Evolutionary conservation across 2,329 filamentous ascomycete genomes (phyloP).

Genomic region (Chaetomium strumarium): DNA sequence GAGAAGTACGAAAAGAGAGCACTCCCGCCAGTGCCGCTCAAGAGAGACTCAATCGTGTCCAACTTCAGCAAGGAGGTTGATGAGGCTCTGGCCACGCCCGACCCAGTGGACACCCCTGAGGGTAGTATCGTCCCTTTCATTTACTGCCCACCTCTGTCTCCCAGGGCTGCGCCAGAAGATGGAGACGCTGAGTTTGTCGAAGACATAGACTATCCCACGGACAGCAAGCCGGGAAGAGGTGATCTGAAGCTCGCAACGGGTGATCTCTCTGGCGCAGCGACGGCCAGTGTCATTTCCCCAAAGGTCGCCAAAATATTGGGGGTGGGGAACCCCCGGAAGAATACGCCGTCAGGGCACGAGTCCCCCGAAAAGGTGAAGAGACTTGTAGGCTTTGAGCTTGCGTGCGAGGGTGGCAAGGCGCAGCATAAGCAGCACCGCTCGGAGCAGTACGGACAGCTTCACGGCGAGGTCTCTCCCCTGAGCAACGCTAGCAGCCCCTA

Average conservation of each 20-base stretch:
- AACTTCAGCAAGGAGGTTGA: constrained; percentile 22
- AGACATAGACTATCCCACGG: constrained; percentile 3
- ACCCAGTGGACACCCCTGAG: background rate
- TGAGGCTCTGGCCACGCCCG: constrained; percentile 17
- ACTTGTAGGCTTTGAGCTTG: constrained; percentile 37
- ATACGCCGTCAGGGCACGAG: constrained; percentile 25
- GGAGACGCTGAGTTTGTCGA: constrained; percentile 10
- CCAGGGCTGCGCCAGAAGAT: constrained; percentile 3
- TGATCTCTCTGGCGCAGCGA: constrained; percentile 17
- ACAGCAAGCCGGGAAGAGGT: background rate
- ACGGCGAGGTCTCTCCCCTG: constrained; percentile 17
- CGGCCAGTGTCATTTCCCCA: constrained; percentile 18
- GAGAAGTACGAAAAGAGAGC: constrained; percentile 25
- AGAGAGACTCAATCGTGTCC: constrained; percentile 16
- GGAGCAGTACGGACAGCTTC: background rate
- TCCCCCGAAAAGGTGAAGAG: constrained; percentile 38
- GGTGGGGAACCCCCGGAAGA: constrained; percentile 5
- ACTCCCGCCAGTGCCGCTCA: constrained; percentile 25
- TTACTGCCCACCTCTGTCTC: background rate
- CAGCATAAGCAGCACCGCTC: background rate
- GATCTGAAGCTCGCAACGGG: constrained; percentile 1
- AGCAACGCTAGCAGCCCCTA: constrained; percentile 19
- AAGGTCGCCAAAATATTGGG: constrained; percentile 22
- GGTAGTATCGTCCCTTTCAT: constrained; percentile 7
- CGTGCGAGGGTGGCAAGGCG: constrained; percentile 3